A percentile compares a stretch with the other conserved stretches of the same genome.
These are phyloP conservation scores for Thuja plicata DNA, from an alignment of 83 land plant species.

Conservation along the genomic window DNA sequence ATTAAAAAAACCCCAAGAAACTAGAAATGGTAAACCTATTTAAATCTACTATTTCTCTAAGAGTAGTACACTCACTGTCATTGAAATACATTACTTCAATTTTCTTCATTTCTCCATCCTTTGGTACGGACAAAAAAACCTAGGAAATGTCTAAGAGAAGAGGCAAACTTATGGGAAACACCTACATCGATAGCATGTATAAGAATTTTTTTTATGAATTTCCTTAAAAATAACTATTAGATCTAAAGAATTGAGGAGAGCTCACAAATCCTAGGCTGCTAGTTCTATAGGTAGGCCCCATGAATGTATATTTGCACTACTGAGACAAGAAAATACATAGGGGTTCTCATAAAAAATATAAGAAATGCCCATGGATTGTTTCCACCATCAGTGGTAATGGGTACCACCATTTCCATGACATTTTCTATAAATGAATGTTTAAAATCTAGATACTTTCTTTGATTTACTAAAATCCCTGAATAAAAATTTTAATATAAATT, in stretches of 20 bases:
- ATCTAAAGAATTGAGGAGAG: neutral
- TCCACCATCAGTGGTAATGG: no score
- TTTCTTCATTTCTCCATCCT: neutral
- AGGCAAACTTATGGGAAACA: constrained; percentile 20
- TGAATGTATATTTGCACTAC: constrained; percentile 47
- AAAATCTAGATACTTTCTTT: no score
- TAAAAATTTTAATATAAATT: no score
- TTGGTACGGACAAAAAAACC: constrained; percentile 2
- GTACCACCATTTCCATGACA: no score
- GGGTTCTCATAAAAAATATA: constrained; percentile 65
- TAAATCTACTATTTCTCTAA: constrained; percentile 1
- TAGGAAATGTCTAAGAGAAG: constrained; percentile 9
- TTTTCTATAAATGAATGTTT: no score
- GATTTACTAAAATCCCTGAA: no score
- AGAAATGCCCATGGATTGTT: no score
- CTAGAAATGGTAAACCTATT: neutral
- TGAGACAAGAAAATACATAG: constrained; percentile 59
- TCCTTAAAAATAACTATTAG: no score
- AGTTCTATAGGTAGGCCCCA: constrained; percentile 51
- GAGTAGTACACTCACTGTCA: neutral
- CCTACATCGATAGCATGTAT: neutral
- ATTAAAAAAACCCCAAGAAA: no score
- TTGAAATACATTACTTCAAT: neutral
- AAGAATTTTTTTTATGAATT: neutral
- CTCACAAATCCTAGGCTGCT: constrained; percentile 77